Evolutionary conservation across 148 eudicot species (phyloP), one percentile per base, ranked within the genome.

Genomic region (Rhododendron ovatum): DNA sequence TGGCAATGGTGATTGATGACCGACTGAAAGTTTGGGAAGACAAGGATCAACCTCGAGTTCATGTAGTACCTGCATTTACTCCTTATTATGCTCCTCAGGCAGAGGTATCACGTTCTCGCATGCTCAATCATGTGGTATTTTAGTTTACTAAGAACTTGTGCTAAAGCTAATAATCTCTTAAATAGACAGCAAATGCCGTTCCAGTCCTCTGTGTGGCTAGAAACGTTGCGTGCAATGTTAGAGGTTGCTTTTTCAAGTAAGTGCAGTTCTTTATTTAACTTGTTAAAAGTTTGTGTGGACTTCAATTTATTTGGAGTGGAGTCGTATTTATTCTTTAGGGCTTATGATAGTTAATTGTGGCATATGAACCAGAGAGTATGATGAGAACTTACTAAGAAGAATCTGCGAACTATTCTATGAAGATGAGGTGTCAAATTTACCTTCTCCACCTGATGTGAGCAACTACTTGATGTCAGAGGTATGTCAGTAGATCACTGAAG

Each of bases 1-100:
- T 97, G 98, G 98, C 99, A 50, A 94, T 97, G 99, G 99, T 97
- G 85, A 95, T 97, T 55, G 98, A 97, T 89, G 99, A 97, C 80
- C 95, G 98, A 71, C 80, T 92, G 86, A 95, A 93, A 90, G 99
- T 97, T 63, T 97, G 99, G 99, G 99, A 97, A 84, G 98, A 94
- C 81, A 94, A 90, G 86, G 99, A 97, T 90, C 99, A 97, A 89
- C 92, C 96, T 84, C 94, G 98, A 81, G 98, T 97, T 83, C 99
- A 97, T 91, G 98, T 94, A 53, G 99, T 97, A 81, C 98, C 99
- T 88, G 91, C 99, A 63, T 97, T 97, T 89, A 88, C 98, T 85
- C 99, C 99, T 45, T 97, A 97, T 88, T 93, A 93, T 90, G 98
- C 98, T 89, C 98, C 99, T 30, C 99, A 93, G 88, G 99, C 98